Evolutionary conservation across 768 basidiomycete genomes (phyloP).

Genomic region (Amanita pseudoporphyria): DNA sequence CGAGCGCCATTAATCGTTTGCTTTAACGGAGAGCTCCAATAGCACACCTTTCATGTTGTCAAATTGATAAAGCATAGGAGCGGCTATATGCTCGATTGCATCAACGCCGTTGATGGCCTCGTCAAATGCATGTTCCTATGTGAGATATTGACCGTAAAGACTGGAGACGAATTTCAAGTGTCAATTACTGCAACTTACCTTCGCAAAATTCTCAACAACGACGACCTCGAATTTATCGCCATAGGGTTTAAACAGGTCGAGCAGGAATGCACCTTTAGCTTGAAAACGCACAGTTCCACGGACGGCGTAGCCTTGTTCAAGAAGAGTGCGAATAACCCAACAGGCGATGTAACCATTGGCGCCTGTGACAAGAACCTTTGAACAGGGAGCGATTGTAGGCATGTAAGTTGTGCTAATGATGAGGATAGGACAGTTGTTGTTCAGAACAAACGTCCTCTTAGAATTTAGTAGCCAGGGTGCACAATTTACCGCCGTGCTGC

Average conservation of each 20-base stretch:
- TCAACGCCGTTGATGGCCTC: constrained; percentile 70
- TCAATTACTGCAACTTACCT: constrained; percentile 16
- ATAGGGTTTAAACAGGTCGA: constrained; percentile 39
- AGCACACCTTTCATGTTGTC: constrained; percentile 28
- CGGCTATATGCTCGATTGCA: constrained; percentile 61
- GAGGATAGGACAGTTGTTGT: too few species aligned
- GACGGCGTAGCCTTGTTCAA: constrained; percentile 53
- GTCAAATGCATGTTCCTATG: constrained; percentile 61
- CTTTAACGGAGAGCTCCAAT: neutral
- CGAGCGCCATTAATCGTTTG: neutral
- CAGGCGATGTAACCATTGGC: constrained; percentile 52
- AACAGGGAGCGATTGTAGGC: constrained; percentile 20
- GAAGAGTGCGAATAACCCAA: constrained; percentile 45
- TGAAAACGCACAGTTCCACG: constrained; percentile 58
- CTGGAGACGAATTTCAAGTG: neutral
- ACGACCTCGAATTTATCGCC: constrained; percentile 54
- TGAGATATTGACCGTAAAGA: neutral
- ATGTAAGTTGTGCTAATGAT: constrained; percentile 10
- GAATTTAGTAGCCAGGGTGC: too few species aligned
- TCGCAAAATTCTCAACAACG: constrained; percentile 60
- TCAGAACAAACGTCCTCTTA: too few species aligned
- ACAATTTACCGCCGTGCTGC: too few species aligned
- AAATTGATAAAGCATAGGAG: constrained; percentile 41
- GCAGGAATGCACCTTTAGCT: constrained; percentile 48
- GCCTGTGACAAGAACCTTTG: constrained; percentile 42